These are phyloP conservation scores for Gentiana macrophylla DNA, from an alignment of 257 asterid genomes.

Conservation along the genomic window DNA sequence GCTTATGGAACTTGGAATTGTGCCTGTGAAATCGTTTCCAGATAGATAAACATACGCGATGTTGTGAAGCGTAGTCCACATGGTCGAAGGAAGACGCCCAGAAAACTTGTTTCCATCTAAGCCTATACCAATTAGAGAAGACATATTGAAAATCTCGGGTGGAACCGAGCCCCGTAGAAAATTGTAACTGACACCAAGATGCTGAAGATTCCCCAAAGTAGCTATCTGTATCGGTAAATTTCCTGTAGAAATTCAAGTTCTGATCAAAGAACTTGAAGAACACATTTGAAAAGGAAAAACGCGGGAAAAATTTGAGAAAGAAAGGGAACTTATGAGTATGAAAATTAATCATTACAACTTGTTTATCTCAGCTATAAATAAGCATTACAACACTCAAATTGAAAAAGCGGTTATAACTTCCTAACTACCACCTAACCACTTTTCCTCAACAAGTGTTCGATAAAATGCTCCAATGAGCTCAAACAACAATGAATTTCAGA, in stretches of 20 bases:
- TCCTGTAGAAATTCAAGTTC: constrained; percentile 8
- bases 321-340: not conserved
- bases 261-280: too few relatives aligned
- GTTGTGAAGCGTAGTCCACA: constrained; percentile 9
- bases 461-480: too few relatives aligned
- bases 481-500: too few relatives aligned
- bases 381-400: too few relatives aligned
- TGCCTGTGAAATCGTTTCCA: constrained; percentile 29
- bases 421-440: too few relatives aligned
- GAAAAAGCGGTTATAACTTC: too few relatives aligned
- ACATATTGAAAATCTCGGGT: constrained; percentile 17
- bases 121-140: constrained; percentile 6
- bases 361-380: not conserved
- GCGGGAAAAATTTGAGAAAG: not conserved
- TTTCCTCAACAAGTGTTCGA: too few relatives aligned
- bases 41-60: not conserved
- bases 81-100: constrained; percentile 30
- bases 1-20: constrained; percentile 27
- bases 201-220: constrained; percentile 1
- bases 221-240: constrained; percentile 23
- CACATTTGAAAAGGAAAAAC: not conserved
- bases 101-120: constrained; percentile 20
- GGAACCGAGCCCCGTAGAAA: constrained; percentile 5
- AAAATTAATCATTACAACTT: not conserved
- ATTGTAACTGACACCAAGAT: not conserved